Base-by-base conservation (phyloP, 78 protist genomes). In the Mantamonas sphyraenae region DNA sequence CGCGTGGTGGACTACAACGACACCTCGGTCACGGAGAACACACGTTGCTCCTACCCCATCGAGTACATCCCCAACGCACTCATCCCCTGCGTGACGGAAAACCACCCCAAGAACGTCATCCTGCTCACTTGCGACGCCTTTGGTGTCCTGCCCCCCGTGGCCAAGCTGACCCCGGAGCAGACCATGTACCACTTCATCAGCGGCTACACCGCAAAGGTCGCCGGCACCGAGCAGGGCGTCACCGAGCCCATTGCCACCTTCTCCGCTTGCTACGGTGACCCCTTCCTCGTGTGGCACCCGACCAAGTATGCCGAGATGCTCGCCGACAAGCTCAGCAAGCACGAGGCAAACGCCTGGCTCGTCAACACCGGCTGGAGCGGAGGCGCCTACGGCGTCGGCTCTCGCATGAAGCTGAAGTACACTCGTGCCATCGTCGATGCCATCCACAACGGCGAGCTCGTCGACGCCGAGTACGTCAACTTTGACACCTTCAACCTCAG, bases 121-220 rank as follows among this genome's bases (percentile, higher is more conserved):
- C 59, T 95, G 83, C 88, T 95, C 72, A 89, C 97, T 24, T 88
- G 95, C 79, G 98, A 95, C 47, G 97, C 96, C 22, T 92, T 82
- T 64, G 98, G 98, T 40, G 94, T 95, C 38, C 84, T 95, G n/a
- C 98, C 98, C 34, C 98, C 97, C 43, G 93, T 94, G 51, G 50
- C 89, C 20, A 73, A 62, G 59, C 85, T 95, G 58, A 74, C 86
- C 57, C 80, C 91, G 7, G 85, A 64, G 30, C 95, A 89, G 82
- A 93, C 93, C 47, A 84, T 86, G 92, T 95, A 89, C 83, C 93
- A 89, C 77, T 93, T 95, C 71, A 64, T 93, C 79, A 71, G 81
- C 17, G 98, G 98, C 34, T 95, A 92, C 92, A 95, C 98, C 17
- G 90, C 97, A 61, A 95, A 95, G 84, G 79, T 81, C 60, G 94